Conservation (phyloP, 345 rosid species). For the Angophora floribunda region DNA sequence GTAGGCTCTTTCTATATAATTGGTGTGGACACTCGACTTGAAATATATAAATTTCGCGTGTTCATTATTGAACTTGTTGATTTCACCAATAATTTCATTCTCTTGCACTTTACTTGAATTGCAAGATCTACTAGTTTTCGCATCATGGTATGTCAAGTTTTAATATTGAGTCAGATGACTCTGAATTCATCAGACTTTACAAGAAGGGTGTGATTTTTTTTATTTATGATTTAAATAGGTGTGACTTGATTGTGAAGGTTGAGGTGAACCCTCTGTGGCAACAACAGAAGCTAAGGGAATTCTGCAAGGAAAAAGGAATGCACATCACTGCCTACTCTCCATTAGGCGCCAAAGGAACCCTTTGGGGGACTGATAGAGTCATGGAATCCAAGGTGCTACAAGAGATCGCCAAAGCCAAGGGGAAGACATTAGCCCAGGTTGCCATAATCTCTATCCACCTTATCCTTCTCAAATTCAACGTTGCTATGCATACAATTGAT, state of each 20-base stretch:
- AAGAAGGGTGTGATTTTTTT: neutral
- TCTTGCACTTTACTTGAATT: neutral
- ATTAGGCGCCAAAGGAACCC: slow-evolving; percentile 19
- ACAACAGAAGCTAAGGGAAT: slow-evolving; percentile 16
- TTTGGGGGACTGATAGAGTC: slow-evolving; percentile 17
- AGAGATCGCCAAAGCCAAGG: slow-evolving; percentile 12
- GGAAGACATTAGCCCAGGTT: slow-evolving; percentile 29
- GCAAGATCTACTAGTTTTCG: neutral
- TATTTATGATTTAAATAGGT: neutral
- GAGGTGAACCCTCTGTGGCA: slow-evolving; percentile 28
- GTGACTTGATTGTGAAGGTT: slow-evolving; percentile 3
- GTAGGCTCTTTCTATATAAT: too few relatives aligned
- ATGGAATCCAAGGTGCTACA: slow-evolving; percentile 14
- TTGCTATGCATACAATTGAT: neutral
- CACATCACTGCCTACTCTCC: slow-evolving; percentile 23
- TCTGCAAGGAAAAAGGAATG: slow-evolving; percentile 16
- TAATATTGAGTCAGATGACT: neutral
- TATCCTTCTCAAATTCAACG: neutral
- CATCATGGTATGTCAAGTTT: neutral
- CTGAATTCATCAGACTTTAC: neutral
- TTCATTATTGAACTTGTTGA: neutral
- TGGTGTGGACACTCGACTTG: neutral
- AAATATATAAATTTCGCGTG: too few relatives aligned
- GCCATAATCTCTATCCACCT: neutral
- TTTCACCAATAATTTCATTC: neutral